phyloP scores from a whole-genome alignment of 768 basidiomycete species.

The Hirschioporus abietinus region DNA sequence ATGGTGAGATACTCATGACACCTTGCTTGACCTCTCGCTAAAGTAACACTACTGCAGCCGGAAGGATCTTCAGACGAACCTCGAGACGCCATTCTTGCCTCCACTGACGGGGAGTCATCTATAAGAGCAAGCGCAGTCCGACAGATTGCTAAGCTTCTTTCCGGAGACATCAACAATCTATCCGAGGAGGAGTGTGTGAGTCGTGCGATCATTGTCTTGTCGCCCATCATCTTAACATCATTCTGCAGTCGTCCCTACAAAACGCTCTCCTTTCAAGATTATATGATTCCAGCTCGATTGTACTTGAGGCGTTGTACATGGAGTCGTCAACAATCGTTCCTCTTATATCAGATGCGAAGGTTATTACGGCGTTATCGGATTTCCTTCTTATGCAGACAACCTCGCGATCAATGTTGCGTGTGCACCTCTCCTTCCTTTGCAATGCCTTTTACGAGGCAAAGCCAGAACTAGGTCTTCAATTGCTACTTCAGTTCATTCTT shows the following conservation, averaged over 20 bases:
- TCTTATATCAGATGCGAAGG: slow-evolving; percentile 14
- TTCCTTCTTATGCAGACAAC: slow-evolving; percentile 25
- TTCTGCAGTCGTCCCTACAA: slow-evolving; percentile 46
- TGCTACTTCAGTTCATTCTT: slow-evolving; percentile 46
- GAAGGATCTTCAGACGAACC: slow-evolving; percentile 9
- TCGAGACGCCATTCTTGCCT: slow-evolving; percentile 26
- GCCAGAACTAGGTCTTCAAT: slow-evolving; percentile 38
- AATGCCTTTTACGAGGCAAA: slow-evolving; percentile 34
- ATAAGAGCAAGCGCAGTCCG: slow-evolving; percentile 57
- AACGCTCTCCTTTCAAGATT: slow-evolving; percentile 64
- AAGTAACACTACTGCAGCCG: neutral
- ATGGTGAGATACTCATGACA: slow-evolving; percentile 32
- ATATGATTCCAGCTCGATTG: slow-evolving; percentile 53
- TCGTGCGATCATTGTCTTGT: slow-evolving; percentile 1
- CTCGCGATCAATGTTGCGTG: slow-evolving; percentile 45
- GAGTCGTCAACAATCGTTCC: slow-evolving; percentile 42
- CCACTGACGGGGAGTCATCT: slow-evolving; percentile 55
- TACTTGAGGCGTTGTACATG: slow-evolving; percentile 66
- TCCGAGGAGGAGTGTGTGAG: slow-evolving; percentile 40
- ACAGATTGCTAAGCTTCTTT: slow-evolving; percentile 36
- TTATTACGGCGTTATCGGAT: slow-evolving; percentile 18
- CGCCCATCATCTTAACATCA: slow-evolving; percentile 8
- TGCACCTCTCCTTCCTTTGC: slow-evolving; percentile 54
- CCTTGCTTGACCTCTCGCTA: neutral
- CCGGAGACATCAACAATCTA: slow-evolving; percentile 12